These are phyloP conservation scores for Beauveria rudraprayagi DNA, from an alignment of 2,329 filamentous ascomycete genomes.

Conservation along the genomic window DNA sequence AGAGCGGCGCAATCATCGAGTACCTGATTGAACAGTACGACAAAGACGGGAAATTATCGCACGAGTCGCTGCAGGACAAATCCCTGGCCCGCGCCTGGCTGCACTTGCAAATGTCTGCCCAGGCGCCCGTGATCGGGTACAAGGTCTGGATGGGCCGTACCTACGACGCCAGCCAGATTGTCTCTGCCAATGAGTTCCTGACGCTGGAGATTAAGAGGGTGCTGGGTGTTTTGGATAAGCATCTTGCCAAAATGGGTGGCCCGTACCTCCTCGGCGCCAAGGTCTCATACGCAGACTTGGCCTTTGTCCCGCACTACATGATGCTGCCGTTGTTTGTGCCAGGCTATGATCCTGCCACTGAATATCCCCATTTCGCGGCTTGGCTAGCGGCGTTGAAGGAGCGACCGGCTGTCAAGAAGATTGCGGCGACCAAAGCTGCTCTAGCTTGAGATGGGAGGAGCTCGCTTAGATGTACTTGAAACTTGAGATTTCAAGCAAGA, in stretches of 20 bases:
- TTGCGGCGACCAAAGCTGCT: neutral
- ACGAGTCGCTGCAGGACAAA: conserved; percentile 12
- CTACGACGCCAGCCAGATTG: conserved; percentile 19
- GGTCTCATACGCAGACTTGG: conserved; percentile 20
- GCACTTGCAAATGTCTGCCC: conserved; percentile 18
- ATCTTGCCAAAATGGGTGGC: conserved; percentile 15
- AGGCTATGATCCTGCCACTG: conserved; percentile 1
- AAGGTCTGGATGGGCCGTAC: conserved; percentile 17
- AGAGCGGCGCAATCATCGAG: conserved; percentile 19
- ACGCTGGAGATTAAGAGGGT: conserved; percentile 22
- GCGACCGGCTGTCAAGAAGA: conserved; percentile 13
- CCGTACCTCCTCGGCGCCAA: conserved; percentile 17
- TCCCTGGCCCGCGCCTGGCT: conserved; percentile 12
- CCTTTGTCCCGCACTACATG: conserved; percentile 16
- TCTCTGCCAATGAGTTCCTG: conserved; percentile 22
- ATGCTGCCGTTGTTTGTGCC: neutral
- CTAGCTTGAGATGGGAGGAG: neutral
- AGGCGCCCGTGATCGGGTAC: conserved; percentile 25
- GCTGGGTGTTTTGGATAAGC: conserved; percentile 19
- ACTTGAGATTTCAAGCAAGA: too few relatives aligned
- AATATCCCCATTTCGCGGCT: conserved; percentile 11
- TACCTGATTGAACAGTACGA: conserved; percentile 20
- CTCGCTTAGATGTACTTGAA: too few relatives aligned
- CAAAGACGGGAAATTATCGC: conserved; percentile 11
- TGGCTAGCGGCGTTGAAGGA: conserved; percentile 9